Percentiles rank a stretch among this genome's conserved stretches.
Evolutionary conservation across 2,329 filamentous ascomycete species (phyloP).

Genomic region (Claviceps monticola): DNA sequence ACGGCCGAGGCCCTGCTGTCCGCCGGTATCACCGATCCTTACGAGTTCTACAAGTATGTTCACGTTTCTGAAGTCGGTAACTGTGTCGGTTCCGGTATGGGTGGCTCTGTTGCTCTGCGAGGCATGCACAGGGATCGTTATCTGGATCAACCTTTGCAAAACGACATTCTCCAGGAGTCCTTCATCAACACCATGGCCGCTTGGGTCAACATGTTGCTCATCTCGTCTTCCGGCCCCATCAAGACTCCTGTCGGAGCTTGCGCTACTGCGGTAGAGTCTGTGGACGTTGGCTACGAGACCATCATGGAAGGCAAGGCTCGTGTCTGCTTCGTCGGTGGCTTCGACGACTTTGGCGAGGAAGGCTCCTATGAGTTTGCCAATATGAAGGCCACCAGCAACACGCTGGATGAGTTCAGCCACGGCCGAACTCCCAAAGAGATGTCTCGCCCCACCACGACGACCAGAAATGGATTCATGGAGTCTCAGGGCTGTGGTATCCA

Average conservation of each 20-base stretch:
- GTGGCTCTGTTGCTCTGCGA: conserved; percentile 79
- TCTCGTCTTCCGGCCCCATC: conserved; percentile 95
- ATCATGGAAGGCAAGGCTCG: conserved; percentile 97
- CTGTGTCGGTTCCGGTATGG: conserved; percentile 96
- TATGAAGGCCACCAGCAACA: conserved; percentile 99
- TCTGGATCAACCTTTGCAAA: conserved; percentile 93
- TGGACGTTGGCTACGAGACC: conserved; percentile 96
- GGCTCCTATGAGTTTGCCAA: conserved; percentile 99
- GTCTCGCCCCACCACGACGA: conserved; percentile 95
- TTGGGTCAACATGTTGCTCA: conserved; percentile 97
- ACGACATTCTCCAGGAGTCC: conserved; percentile 96
- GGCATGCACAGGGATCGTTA: conserved; percentile 98
- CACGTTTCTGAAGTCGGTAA: conserved; percentile 97
- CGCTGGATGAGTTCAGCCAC: conserved; percentile 88
- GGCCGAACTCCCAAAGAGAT: conserved; percentile 93
- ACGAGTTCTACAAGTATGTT: conserved; percentile 99
- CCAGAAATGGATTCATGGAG: conserved; percentile 97
- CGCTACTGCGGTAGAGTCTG: conserved; percentile 90
- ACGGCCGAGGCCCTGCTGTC: conserved; percentile 84
- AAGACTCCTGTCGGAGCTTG: conserved; percentile 97
- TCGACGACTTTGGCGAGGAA: conserved; percentile 98
- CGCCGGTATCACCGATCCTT: conserved; percentile 93
- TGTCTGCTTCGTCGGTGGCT: conserved; percentile 93
- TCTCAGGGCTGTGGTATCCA: conserved; percentile 97
- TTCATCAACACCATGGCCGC: conserved; percentile 99